Evolutionary conservation across 2,329 filamentous ascomycete species (phyloP), one percentile per base, ranked within the genome.

Genomic region (Paracamarosporium sp.): DNA sequence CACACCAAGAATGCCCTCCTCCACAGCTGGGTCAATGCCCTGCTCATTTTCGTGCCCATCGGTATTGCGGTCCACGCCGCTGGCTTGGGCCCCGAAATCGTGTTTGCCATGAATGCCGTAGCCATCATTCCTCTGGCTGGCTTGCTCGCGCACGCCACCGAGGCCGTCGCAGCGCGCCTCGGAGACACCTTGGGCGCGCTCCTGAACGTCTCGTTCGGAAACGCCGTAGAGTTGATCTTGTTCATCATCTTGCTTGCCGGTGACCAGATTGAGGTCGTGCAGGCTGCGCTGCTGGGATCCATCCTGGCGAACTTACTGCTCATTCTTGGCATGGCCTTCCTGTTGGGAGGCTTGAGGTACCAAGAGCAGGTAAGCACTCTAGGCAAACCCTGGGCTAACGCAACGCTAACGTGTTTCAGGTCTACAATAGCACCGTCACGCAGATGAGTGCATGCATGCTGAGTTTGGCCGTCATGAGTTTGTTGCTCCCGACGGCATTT

Each of bases 391-490:
- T 31, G 25, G 22, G 28, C n/a, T 17, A 13, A 25, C 45, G 33
- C 31, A 33, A 35, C 43, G 55, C 66, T 70, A 60, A 72, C 55
- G 2, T 8, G 33, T 9, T 25, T 5, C 53, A 90, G 86, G 89
- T 97, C 61, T 97, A 97, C 80, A 97, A 97, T 79, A 95, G 88
- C 78, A 97, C 92, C 22, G 92, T 97, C 57, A 97, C 93, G 0
- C 93, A 97, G 75, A 97, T 97, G 92, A 97, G 92, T 74, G 93
- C 93, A 50, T 96, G 92, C 79, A 83, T 97, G 67, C 85, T 97
- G 66, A 96, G 92, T 81, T 78, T 97, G 76, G 93, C 91, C 71
- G 93, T 96, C 59, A 93, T 92, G 78, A 97, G 93, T 80, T 82
- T 97, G 22, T 85, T 97, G 25, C 79, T 97, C 12, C 93, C 93